Base-by-base conservation (phyloP, 208 protist species). In the Leishmania gerbilli region DNA sequence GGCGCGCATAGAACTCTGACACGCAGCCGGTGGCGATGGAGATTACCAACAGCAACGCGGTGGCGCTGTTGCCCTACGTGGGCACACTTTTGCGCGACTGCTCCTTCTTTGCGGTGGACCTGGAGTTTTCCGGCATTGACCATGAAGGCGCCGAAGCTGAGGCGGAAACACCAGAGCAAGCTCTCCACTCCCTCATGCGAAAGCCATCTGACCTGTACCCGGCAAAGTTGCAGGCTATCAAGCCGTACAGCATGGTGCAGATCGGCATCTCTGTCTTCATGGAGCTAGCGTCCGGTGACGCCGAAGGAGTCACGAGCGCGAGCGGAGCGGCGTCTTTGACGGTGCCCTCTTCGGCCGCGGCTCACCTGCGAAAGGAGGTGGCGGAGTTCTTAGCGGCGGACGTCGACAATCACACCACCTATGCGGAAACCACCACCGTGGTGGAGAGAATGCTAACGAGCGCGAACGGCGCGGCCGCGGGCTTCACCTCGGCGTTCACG, bases 61-160 rank as follows among this genome's bases (percentile, higher is more conserved):
- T 62, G 27, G 49, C 27, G 13, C 45, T 85, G 49, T 42, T 87
- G 68, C 80, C 81, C 1, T 56, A 87, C 42, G n/a, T 94, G 5
- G 55, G 56, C 7, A 75, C 67, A 2, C 83, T 81, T 37, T 86
- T 89, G 56, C 79, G 80, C 42, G 77, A 67, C 27, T 90, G 89
- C 53, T 47, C 56, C 49, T 95, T 87, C 79, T 85, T 93, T 19
- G 74, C 87, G 19, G 51, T 95, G 2, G 89, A 95, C 65, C 76
- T 93, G 27, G 92, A 95, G 79, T 95, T 94, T 79, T 89, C 84
- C 17, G 92, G 92, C 31, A 91, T 93, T 69, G 84, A 90, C 62
- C 82, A 71, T 37, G 81, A 84, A 1, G 34, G 58, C 9, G 24
- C 34, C 0, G 71, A 69, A 9, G 65, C 64, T 0, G 74, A 34